Evolutionary conservation across 1,139 yeast genomes (phyloP).

Genomic region (Tardiomyces blankii): DNA sequence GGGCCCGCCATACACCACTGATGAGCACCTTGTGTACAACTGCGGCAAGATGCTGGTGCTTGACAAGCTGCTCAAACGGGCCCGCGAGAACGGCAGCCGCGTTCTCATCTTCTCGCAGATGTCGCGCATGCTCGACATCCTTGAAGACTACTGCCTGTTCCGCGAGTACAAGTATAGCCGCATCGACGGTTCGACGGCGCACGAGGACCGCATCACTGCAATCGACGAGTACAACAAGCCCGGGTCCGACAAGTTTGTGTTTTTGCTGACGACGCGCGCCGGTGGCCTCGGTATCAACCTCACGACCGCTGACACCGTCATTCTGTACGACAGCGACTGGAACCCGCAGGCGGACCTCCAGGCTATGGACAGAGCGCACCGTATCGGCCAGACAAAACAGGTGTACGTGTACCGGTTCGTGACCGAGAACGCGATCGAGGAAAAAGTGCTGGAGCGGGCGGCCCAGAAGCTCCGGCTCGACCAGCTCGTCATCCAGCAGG

Average conservation of each 20-base stretch:
- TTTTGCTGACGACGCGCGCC: slow-evolving; percentile 87
- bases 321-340: slow-evolving; percentile 93
- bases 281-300: slow-evolving; percentile 96
- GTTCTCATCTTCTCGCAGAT: slow-evolving; percentile 91
- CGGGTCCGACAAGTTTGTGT: slow-evolving; percentile 72
- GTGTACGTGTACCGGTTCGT: slow-evolving; percentile 88
- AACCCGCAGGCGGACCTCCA: slow-evolving; percentile 98
- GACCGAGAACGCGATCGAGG: slow-evolving; percentile 93
- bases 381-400: slow-evolving; percentile 96
- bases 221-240: slow-evolving; percentile 88
- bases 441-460: slow-evolving; percentile 90
- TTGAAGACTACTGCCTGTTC: slow-evolving; percentile 87
- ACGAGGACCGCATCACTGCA: slow-evolving; percentile 85
- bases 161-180: slow-evolving; percentile 83
- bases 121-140: slow-evolving; percentile 82
- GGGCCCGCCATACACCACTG: slow-evolving; percentile 96
- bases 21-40: slow-evolving; percentile 82
- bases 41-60: slow-evolving; percentile 85
- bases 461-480: slow-evolving; percentile 89
- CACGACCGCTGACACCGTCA: slow-evolving; percentile 85
- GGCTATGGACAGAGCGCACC: slow-evolving; percentile 98
- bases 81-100: slow-evolving; percentile 71
- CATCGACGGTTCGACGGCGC: slow-evolving; percentile 92
- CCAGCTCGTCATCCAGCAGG: slow-evolving; percentile 94
- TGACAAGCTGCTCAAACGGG: slow-evolving; percentile 69